These are phyloP conservation scores for Suhomyces vadensis DNA, from an alignment of 805 yeast genomes.

Conservation along the genomic window DNA sequence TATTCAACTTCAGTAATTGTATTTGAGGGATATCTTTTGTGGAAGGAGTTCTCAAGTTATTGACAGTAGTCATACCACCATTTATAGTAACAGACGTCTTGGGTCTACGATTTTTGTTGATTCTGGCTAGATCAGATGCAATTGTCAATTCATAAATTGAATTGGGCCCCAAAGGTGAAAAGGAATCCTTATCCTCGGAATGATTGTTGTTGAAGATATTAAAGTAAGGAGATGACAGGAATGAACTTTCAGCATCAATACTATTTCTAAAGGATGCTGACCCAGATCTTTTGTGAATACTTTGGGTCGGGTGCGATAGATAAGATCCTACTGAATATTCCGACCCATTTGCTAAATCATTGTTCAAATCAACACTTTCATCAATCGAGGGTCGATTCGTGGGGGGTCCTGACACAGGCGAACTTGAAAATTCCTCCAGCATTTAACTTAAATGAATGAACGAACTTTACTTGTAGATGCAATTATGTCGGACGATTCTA, in stretches of 20 bases:
- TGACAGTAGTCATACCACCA: slow-evolving; percentile 45
- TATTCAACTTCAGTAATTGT: slow-evolving; percentile 43
- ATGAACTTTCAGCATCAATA: slow-evolving; percentile 33
- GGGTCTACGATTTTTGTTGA: slow-evolving; percentile 33
- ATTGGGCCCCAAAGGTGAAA: slow-evolving; percentile 67
- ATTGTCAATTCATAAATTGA: slow-evolving; percentile 76
- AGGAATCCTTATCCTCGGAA: slow-evolving; percentile 24
- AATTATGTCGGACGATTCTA: neutral
- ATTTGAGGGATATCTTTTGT: slow-evolving; percentile 82
- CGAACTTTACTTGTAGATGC: neutral
- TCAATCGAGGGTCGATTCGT: slow-evolving; percentile 20
- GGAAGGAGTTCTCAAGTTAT: slow-evolving; percentile 65
- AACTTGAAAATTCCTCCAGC: neutral
- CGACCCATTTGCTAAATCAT: slow-evolving; percentile 32
- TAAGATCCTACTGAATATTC: slow-evolving; percentile 22
- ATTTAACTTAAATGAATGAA: neutral
- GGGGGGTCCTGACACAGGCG: slow-evolving; percentile 3
- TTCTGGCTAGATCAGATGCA: slow-evolving; percentile 51
- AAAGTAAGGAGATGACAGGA: slow-evolving; percentile 29
- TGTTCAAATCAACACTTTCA: slow-evolving; percentile 31
- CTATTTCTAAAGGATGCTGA: slow-evolving; percentile 26
- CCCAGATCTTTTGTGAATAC: slow-evolving; percentile 12
- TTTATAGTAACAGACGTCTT: slow-evolving; percentile 37
- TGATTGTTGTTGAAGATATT: slow-evolving; percentile 20
- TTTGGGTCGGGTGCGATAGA: slow-evolving; percentile 14